phyloP scores from a whole-genome alignment of 176 grass and related monocot genomes.

The Rhynchospora breviuscula region DNA sequence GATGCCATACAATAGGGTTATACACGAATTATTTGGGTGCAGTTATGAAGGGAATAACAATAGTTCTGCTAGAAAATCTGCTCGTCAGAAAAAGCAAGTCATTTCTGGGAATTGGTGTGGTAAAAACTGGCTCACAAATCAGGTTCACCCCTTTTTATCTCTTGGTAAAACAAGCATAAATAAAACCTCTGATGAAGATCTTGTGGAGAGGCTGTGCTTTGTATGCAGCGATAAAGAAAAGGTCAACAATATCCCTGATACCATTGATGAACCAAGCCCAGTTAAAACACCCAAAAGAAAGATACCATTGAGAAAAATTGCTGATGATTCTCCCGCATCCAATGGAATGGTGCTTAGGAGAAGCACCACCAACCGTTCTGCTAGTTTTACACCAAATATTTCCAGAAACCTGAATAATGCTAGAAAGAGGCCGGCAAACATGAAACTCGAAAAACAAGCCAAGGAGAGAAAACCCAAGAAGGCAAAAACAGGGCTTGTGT shows the following conservation, averaged over 20 bases:
- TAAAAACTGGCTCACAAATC: constrained; percentile 75
- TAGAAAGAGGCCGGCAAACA: constrained; percentile 25
- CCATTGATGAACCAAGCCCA: constrained; percentile 8
- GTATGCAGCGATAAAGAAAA: constrained; percentile 16
- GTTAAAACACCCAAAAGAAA: constrained; percentile 32
- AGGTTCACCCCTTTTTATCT: constrained; percentile 74
- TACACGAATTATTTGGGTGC: constrained; percentile 68
- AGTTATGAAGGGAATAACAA: constrained; percentile 45
- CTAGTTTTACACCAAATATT: constrained; percentile 37
- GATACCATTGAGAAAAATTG: constrained; percentile 32
- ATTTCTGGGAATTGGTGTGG: constrained; percentile 81
- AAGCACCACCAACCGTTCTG: constrained; percentile 32
- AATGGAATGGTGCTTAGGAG: constrained; percentile 37
- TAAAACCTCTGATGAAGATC: constrained; percentile 38
- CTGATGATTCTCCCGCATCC: constrained; percentile 27
- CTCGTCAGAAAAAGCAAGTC: constrained; percentile 56
- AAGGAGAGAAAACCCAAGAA: constrained; percentile 47
- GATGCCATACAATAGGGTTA: constrained; percentile 78
- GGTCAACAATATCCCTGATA: constrained; percentile 3
- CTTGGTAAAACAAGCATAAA: constrained; percentile 20
- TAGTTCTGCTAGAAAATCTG: constrained; percentile 37
- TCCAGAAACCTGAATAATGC: constrained; percentile 19
- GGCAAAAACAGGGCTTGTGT: constrained; percentile 35
- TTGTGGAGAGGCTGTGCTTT: constrained; percentile 18
- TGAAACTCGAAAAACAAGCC: constrained; percentile 26